Base-by-base conservation (phyloP, 768 basidiomycete species). In the Favolaschia claudopus region DNA sequence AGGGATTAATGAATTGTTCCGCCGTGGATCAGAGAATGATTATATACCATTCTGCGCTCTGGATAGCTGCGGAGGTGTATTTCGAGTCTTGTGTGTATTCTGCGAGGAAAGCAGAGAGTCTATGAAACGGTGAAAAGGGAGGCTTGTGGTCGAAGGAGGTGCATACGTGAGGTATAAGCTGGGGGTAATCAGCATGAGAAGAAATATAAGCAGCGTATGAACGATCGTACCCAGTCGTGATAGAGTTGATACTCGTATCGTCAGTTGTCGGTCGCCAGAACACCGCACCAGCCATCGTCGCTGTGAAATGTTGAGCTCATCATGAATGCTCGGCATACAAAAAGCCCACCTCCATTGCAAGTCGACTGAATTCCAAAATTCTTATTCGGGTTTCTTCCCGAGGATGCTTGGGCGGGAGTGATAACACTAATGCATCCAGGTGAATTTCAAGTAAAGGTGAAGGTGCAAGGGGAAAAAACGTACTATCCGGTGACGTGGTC, bases 151-250 rank as follows among this genome's bases (percentile, higher is more conserved):
- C n/a, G n/a, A n/a, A n/a, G n/a, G n/a, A n/a, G n/a, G n/a, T n/a
- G n/a, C 76, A 34, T 67, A 77, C 78, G 79, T 75, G 5, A 79
- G 58, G 55, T 79, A 82, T 19, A 78, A 69, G 14, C 79, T 82
- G 44, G n/a, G 29, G 13, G 8, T 4, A 13, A 17, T 28, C 2
- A 44, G 42, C 6, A 37, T n/a, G n/a, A n/a, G n/a, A n/a, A n/a
- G n/a, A n/a, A n/a, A n/a, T n/a, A n/a, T n/a, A n/a, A n/a, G n/a
- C n/a, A n/a, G n/a, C n/a, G n/a, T n/a, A n/a, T n/a, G n/a, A n/a
- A n/a, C n/a, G n/a, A n/a, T n/a, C 75, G 43, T 60, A 85, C 83
- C 80, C 82, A 33, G 81, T 84, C 4, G 81, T 83, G 22, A 84
- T 77, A 4, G 82, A 82, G 55, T 84, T 84, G 51, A 84, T 74